Percentiles rank a stretch among this genome's conserved stretches.
These are phyloP conservation scores for Lindgomyces ingoldianus DNA, from an alignment of 495 filamentous ascomycete species.

Conservation along the genomic window DNA sequence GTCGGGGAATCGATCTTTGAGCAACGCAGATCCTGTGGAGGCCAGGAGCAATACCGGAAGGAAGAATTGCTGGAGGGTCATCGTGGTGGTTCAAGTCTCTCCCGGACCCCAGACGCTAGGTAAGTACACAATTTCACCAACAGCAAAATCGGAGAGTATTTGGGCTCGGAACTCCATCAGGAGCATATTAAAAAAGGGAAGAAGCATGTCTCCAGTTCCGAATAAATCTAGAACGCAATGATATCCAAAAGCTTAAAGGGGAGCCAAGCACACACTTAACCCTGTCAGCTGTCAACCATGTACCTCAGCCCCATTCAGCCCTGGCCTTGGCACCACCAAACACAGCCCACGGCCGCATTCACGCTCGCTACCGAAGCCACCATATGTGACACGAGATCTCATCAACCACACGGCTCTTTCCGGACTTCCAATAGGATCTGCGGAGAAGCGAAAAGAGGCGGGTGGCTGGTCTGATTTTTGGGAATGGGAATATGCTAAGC, in stretches of 20 bases:
- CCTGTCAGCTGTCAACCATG: background rate
- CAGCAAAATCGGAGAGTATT: too few relatives aligned
- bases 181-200: too few relatives aligned
- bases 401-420: background rate
- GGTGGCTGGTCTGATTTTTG: background rate
- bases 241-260: background rate
- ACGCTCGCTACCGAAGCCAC: constrained; percentile 2
- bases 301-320: background rate
- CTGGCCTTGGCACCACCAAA: background rate
- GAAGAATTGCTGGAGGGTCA: background rate
- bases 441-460: background rate
- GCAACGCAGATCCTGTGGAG: background rate
- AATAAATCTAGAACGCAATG: background rate
- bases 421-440: background rate
- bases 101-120: too few relatives aligned
- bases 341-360: background rate
- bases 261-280: background rate
- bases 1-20: background rate
- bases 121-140: too few relatives aligned
- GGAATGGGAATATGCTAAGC: background rate
- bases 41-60: background rate
- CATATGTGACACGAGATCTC: constrained; percentile 2
- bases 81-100: too few relatives aligned
- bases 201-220: background rate
- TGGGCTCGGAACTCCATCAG: too few relatives aligned